phyloP scores from a whole-genome alignment of 2,329 filamentous ascomycete species.

The Aspergillus terreus region DNA sequence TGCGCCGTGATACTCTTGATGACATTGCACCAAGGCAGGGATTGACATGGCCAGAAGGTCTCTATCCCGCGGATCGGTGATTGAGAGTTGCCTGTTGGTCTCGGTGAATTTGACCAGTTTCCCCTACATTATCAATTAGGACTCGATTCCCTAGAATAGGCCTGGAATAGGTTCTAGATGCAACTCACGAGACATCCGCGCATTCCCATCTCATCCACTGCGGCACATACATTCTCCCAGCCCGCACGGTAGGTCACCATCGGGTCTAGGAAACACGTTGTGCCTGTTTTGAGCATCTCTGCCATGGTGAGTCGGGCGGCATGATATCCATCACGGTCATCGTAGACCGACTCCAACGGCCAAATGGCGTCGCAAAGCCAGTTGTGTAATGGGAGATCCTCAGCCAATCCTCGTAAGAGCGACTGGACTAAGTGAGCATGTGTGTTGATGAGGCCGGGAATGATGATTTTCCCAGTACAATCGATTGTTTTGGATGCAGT shows the following conservation, averaged over 20 bases:
- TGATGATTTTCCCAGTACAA: conserved; percentile 43
- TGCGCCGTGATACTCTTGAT: conserved; percentile 14
- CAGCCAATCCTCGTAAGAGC: conserved; percentile 47
- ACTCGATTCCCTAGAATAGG: neutral
- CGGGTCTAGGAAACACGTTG: conserved; percentile 52
- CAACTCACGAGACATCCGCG: conserved; percentile 37
- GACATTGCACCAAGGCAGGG: conserved; percentile 17
- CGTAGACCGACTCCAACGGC: conserved; percentile 46
- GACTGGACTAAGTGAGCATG: conserved; percentile 50
- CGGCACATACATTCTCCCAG: conserved; percentile 27
- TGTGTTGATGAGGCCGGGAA: conserved; percentile 50
- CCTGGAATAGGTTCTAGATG: neutral
- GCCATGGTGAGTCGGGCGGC: conserved; percentile 48
- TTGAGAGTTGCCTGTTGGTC: conserved; percentile 23
- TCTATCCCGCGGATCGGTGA: conserved; percentile 25
- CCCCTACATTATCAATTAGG: neutral
- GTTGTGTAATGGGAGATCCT: conserved; percentile 48
- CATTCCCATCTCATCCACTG: conserved; percentile 44
- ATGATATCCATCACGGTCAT: conserved; percentile 46
- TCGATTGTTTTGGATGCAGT: conserved; percentile 29
- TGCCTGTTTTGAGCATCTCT: conserved; percentile 50
- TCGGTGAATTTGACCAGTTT: conserved; percentile 22
- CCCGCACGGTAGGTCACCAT: conserved; percentile 35
- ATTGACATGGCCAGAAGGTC: conserved; percentile 28
- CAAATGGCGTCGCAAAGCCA: conserved; percentile 53